phyloP scores from a whole-genome alignment of 2,329 filamentous ascomycete species.

The Lasiodiplodia hormozganensis region DNA sequence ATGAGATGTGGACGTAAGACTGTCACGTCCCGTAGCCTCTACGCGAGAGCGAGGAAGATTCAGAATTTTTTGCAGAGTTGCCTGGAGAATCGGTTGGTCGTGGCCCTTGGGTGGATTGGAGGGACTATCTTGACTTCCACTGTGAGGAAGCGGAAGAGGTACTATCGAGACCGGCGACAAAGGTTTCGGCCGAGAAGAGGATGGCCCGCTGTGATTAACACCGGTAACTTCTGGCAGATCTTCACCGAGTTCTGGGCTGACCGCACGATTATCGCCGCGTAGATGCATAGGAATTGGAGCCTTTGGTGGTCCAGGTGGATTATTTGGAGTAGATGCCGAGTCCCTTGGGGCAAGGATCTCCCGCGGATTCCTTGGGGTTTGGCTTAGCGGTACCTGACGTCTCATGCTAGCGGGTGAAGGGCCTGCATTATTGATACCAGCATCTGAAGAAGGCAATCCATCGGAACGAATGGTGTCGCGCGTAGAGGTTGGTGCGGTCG shows the following conservation, averaged over 20 bases:
- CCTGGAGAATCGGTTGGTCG: background rate
- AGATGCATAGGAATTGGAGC: background rate
- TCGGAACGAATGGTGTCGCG: background rate
- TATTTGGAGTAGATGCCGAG: background rate
- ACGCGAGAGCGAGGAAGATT: background rate
- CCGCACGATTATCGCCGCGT: background rate
- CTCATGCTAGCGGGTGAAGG: slow-evolving; percentile 20
- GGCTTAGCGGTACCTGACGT: background rate
- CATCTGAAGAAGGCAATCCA: slow-evolving; percentile 4
- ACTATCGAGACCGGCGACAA: background rate
- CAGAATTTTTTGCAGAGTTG: background rate
- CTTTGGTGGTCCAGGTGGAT: background rate
- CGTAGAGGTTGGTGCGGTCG: background rate
- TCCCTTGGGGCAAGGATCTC: too few relatives aligned
- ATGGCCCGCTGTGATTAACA: background rate
- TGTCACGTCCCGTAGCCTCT: background rate
- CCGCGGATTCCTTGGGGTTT: background rate
- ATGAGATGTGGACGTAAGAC: background rate
- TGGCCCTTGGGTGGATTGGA: background rate
- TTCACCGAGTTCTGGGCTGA: slow-evolving; percentile 2
- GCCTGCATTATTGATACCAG: slow-evolving; percentile 17
- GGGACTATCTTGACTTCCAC: background rate
- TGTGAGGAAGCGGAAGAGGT: background rate
- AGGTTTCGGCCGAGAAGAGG: background rate
- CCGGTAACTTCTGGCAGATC: background rate